Evolutionary conservation across 164 flowering plant genomes (phyloP).

Genomic region (Vitis riparia): DNA sequence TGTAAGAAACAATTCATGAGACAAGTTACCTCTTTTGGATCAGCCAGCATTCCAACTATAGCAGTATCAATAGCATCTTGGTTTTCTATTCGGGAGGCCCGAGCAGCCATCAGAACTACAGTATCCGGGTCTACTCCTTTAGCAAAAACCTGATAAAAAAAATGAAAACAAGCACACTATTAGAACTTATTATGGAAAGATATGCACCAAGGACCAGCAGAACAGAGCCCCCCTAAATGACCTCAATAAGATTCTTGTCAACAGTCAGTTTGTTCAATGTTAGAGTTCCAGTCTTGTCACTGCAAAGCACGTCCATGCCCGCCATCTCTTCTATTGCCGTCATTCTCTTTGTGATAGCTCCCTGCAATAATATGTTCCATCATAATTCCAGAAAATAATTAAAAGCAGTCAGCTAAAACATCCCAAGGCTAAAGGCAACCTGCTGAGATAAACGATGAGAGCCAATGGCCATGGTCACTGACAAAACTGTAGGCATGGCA

Average conservation of each 20-base stretch:
- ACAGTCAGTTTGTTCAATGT: constrained; percentile 84
- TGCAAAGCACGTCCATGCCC: constrained; percentile 96
- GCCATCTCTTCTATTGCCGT: constrained; percentile 99
- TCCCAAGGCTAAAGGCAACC: constrained; percentile 35
- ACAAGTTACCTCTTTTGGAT: constrained; percentile 67
- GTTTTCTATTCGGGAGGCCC: constrained; percentile 73
- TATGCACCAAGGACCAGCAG: not conserved
- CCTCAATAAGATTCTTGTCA: constrained; percentile 88
- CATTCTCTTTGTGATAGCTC: constrained; percentile 97
- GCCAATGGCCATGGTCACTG: constrained; percentile 92
- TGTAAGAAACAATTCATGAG: not conserved
- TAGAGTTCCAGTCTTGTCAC: constrained; percentile 90
- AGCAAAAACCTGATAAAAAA: constrained; percentile 46
- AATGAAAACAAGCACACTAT: not conserved
- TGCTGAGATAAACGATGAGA: constrained; percentile 82
- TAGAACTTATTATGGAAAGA: not conserved
- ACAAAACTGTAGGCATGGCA: constrained; percentile 91
- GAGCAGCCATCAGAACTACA: constrained; percentile 85
- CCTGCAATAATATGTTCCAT: constrained; percentile 39
- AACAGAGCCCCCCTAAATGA: constrained; percentile 9
- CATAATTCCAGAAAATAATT: not conserved
- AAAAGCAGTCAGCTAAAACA: not conserved
- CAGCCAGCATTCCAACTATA: constrained; percentile 79
- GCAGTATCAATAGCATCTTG: constrained; percentile 86
- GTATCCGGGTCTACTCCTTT: constrained; percentile 68